Percentiles rank a stretch among this genome's conserved stretches.
phyloP scores from a whole-genome alignment of 2,329 filamentous ascomycete species.

The Colletotrichum camelliae region DNA sequence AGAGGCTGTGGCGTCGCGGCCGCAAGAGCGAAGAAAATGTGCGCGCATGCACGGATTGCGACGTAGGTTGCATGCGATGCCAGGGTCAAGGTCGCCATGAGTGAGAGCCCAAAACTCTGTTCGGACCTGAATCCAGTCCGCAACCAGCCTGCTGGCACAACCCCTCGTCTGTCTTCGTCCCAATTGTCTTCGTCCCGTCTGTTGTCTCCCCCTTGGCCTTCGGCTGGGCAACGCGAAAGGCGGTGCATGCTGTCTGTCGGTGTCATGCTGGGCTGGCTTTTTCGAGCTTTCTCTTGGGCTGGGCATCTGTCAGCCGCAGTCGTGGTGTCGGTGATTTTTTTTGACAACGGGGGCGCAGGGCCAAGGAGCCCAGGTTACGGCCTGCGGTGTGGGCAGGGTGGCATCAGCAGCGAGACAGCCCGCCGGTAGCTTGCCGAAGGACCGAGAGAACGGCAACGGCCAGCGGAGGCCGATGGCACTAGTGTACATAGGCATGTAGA shows the following conservation, averaged over 20 bases:
- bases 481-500: background rate
- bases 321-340: slow-evolving; percentile 5
- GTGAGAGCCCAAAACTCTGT: slow-evolving; percentile 4
- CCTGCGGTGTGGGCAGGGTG: slow-evolving; percentile 1
- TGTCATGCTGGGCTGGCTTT: background rate
- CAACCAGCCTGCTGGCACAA: background rate
- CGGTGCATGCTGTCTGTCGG: background rate
- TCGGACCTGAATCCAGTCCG: background rate
- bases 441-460: background rate
- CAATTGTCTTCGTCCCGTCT: background rate
- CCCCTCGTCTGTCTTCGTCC: background rate
- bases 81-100: background rate
- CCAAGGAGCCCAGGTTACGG: background rate
- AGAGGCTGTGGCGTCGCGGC: slow-evolving; percentile 4
- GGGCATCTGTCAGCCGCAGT: background rate
- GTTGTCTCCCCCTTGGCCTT: background rate
- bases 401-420: background rate
- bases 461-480: background rate
- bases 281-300: background rate
- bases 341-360: slow-evolving; percentile 1
- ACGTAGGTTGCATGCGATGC: background rate
- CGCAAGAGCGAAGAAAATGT: background rate
- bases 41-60: background rate
- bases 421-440: background rate
- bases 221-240: background rate